Percentiles rank a stretch among this genome's conserved stretches.
These are phyloP conservation scores for Phytophthora quininea DNA, from an alignment of 352 stramenopile genomes.

Conservation along the genomic window DNA sequence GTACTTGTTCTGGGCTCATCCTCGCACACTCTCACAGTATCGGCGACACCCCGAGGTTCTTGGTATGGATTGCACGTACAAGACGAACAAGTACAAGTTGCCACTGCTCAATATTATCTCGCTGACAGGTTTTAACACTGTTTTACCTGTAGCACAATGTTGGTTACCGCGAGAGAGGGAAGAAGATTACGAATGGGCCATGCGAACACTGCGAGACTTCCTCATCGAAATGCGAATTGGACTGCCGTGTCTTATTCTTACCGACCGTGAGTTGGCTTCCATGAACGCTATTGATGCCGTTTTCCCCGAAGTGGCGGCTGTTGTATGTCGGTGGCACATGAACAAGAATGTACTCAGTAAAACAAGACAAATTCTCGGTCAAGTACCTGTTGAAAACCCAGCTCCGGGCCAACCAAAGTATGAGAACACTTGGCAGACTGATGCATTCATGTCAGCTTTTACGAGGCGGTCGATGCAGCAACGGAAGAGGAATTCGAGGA, in stretches of 20 bases:
- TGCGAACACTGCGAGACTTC: slow-evolving; percentile 3
- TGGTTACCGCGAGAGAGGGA: slow-evolving; percentile 9
- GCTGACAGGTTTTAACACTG: slow-evolving; percentile 11
- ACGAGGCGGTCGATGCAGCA: neutral
- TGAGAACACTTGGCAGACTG: neutral
- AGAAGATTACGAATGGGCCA: slow-evolving; percentile 15
- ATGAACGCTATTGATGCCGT: slow-evolving; percentile 6
- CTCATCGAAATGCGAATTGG: neutral
- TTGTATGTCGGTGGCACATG: slow-evolving; percentile 15
- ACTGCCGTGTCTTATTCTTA: neutral
- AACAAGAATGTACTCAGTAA: slow-evolving; percentile 6
- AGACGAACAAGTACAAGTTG: slow-evolving; percentile 17
- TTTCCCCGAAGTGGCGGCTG: neutral
- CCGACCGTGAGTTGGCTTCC: slow-evolving; percentile 6
- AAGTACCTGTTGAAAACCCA: neutral
- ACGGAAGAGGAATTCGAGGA: slow-evolving; percentile 8
- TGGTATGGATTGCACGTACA: slow-evolving; percentile 16
- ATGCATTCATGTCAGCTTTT: slow-evolving; percentile 8
- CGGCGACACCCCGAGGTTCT: neutral
- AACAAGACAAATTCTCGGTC: neutral
- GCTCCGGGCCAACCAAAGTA: neutral
- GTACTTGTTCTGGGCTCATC: slow-evolving; percentile 7
- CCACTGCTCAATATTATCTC: slow-evolving; percentile 13
- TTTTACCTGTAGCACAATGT: slow-evolving; percentile 12
- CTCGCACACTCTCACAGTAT: neutral